Conservation (phyloP, 2,329 filamentous ascomycete species). For the Periconia sp. region DNA sequence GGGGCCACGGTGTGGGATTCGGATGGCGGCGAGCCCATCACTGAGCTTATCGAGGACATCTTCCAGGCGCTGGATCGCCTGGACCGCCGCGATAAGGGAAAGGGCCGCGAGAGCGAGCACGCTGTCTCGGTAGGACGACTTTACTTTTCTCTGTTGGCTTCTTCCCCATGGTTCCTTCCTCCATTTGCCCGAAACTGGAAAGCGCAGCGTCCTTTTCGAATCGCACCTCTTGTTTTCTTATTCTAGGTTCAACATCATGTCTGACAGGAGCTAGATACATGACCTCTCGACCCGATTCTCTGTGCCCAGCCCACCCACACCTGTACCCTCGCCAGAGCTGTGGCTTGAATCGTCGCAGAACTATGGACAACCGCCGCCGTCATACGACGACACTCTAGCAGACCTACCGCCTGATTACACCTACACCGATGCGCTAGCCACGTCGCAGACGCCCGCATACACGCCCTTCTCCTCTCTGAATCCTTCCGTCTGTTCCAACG, state of each 20-base stretch:
- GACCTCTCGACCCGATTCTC: constrained; percentile 26
- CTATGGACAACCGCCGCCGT: constrained; percentile 43
- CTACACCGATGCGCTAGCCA: constrained; percentile 47
- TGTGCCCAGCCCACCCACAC: constrained; percentile 20
- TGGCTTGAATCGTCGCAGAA: constrained; percentile 28
- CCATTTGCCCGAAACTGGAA: constrained; percentile 10
- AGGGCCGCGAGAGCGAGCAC: constrained; percentile 21
- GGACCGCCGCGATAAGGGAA: constrained; percentile 29
- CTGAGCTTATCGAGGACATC: constrained; percentile 31
- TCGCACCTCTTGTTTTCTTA: constrained; percentile 7
- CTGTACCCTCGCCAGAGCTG: constrained; percentile 27
- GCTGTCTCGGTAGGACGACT: constrained; percentile 42
- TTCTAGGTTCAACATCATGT: constrained; percentile 7
- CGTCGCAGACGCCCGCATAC: constrained; percentile 42
- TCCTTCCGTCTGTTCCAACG: constrained; percentile 36
- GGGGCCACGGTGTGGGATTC: constrained; percentile 24
- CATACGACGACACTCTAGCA: constrained; percentile 51
- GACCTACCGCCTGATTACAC: constrained; percentile 56
- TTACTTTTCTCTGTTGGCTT: neutral
- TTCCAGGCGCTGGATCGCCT: constrained; percentile 36
- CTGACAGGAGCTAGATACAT: constrained; percentile 36
- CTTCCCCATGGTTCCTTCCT: constrained; percentile 1
- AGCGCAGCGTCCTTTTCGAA: too few relatives aligned
- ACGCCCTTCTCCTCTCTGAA: constrained; percentile 38
- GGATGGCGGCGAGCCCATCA: constrained; percentile 30